Evolutionary conservation across 2,329 filamentous ascomycete species (phyloP), one percentile per base, ranked within the genome.

Genomic region (Rugonectria rugulosa): DNA sequence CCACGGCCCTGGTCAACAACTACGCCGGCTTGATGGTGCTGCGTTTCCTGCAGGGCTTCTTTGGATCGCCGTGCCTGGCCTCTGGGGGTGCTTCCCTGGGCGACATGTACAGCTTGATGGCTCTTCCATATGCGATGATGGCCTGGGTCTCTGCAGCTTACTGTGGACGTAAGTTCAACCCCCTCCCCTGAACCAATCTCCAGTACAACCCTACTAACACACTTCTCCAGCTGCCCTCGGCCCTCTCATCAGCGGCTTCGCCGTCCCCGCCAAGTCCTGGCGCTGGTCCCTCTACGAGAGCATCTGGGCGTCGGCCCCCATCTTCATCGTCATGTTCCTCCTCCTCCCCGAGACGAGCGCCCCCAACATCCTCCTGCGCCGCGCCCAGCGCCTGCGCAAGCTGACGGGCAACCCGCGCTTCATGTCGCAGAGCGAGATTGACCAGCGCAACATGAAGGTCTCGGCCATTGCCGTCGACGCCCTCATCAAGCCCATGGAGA

Each of bases 231-330:
- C 78, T 49, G 84, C 85, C 9, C 75, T 89, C 0, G 86, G 86
- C 0, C 85, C 86, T 4, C 71, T 88, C 0, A 73, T 89, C 5
- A 81, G 80, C 3, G 85, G 85, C 5, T 89, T 85, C 68, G 77
- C 81, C 5, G 84, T 88, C 6, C 77, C 79, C 2, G 79, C 76
- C 5, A 78, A 84, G 69, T 73, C 72, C 47, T 89, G 86, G 86
- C 77, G 84, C n/a, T 89, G 85, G 86, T 82, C 82, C 0, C 74
- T 86, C 10, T 86, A 82, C 77, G 84, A 88, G 65, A 82, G 88
- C 51, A 75, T 89, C 53, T 88, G 85, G 84, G 77, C 82, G 15
- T 77, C 84, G 0, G 79, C 76, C 0, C 86, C 86, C 0, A 68
- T 87, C 37, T 81, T 88, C 61, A 60, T 88, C n/a, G 49, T 81